phyloP scores from a whole-genome alignment of 2,329 filamentous ascomycete genomes.

The Pseudonectria foliicola region DNA sequence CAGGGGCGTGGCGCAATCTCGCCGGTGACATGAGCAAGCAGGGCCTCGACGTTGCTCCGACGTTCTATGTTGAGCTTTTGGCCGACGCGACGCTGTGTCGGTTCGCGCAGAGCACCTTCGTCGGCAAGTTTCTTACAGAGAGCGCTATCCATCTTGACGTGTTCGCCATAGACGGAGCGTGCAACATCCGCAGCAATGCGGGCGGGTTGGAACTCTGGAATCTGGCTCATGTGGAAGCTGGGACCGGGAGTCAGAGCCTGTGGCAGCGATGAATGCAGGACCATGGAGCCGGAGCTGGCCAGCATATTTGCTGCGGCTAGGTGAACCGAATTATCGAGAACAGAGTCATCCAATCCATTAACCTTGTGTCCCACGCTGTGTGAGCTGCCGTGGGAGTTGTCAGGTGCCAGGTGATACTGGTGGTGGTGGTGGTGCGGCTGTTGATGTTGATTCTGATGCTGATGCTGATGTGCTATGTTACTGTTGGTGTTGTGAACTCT shows the following conservation, averaged over 20 bases:
- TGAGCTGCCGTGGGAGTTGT: no score
- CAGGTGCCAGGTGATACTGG: neutral
- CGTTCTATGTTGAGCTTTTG: conserved; percentile 49
- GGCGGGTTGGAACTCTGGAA: neutral
- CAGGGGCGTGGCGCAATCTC: conserved; percentile 41
- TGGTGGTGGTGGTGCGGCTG: conserved; percentile 1
- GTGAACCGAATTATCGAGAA: conserved; percentile 7
- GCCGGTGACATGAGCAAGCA: conserved; percentile 52
- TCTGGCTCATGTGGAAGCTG: conserved; percentile 1
- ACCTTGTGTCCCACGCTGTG: no score
- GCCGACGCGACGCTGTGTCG: conserved; percentile 46
- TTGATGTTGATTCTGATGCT: conserved; percentile 1
- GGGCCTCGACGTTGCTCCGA: conserved; percentile 52
- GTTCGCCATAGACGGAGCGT: conserved; percentile 37
- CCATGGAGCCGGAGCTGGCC: conserved; percentile 6
- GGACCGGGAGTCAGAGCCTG: neutral
- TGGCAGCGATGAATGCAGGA: conserved; percentile 4
- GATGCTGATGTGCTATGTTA: no score
- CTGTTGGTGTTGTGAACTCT: neutral
- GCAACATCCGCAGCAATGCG: conserved; percentile 42
- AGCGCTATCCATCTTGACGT: conserved; percentile 44
- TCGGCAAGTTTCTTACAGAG: conserved; percentile 47
- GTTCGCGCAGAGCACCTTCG: conserved; percentile 41
- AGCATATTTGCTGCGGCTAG: conserved; percentile 6
- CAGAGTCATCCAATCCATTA: conserved; percentile 1